A percentile compares a stretch with the other conserved stretches of the same genome.
These are phyloP conservation scores for Candida smagusa DNA, from an alignment of 1,139 yeast genomes.

Conservation along the genomic window DNA sequence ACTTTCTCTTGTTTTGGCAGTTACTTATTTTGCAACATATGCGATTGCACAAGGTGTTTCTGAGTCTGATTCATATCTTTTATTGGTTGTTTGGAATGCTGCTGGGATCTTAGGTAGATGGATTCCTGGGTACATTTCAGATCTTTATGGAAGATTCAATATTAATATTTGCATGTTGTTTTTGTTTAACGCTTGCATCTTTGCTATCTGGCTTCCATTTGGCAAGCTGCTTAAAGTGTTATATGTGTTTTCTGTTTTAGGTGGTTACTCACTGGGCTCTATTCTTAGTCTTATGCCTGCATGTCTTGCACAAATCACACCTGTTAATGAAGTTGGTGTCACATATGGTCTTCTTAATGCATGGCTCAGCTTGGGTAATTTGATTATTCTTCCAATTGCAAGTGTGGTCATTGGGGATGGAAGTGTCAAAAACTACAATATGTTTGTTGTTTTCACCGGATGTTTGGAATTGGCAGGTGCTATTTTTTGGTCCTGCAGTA, in stretches of 20 bases:
- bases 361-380: conserved; percentile 27
- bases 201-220: conserved; percentile 26
- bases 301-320: conserved; percentile 26
- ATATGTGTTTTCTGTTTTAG: conserved; percentile 24
- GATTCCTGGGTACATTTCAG: conserved; percentile 29
- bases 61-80: conserved; percentile 19
- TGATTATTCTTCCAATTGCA: conserved; percentile 34
- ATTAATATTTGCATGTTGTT: conserved; percentile 20
- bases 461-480: conserved; percentile 20
- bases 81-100: conserved; percentile 27
- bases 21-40: conserved; percentile 30
- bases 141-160: conserved; percentile 30
- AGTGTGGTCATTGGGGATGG: conserved; percentile 38
- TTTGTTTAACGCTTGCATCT: conserved; percentile 19
- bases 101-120: conserved; percentile 29
- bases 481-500: conserved; percentile 9
- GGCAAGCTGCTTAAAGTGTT: conserved; percentile 25
- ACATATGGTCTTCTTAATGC: conserved; percentile 30
- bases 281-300: conserved; percentile 30
- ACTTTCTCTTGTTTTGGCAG: conserved; percentile 49
- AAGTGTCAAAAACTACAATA: conserved; percentile 24
- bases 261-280: conserved; percentile 32
- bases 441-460: conserved; percentile 25
- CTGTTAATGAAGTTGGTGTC: conserved; percentile 29
- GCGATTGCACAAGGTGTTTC: conserved; percentile 26